Base-by-base conservation (phyloP, 176 grass and related monocot genomes). In the Juncus effusus region DNA sequence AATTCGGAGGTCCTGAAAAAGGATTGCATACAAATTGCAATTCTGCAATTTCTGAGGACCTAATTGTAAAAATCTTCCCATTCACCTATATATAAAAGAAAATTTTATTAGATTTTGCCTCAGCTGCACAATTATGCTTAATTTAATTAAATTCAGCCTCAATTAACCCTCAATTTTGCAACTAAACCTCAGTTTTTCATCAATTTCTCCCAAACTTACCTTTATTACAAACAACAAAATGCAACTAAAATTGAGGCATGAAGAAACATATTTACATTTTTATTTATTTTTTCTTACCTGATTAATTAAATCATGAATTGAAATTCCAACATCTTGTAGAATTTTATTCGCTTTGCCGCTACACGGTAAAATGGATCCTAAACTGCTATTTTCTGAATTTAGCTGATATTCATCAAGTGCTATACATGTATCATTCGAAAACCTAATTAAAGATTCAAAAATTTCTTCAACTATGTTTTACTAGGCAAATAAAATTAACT, bases 11-110 rank as follows among this genome's bases (percentile, higher is more conserved):
- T n/a, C 85, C 88, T 1, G 88, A 60, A 66, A 99, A 99, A 6
- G 94, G 94, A 59, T 93, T 99, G 78, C 94, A 99, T 13, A 99
- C 84, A 60, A 84, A 93, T 56, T 86, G 77, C 73, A 96, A 66
- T 59, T 74, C 90, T 74, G 90, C 65, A 2, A 69, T 1, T 35
- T 72, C 80, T 64, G 77, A 55, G 0, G 80, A 89, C 15, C 88
- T 99, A 13, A 82, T 80, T 3, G 56, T 56, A 63, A 82, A 90
- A 3, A 99, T 93, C 71, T 93, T 91, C 3, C 72, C 74, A 63
- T 90, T 99, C 61, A 99, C 88, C 85, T 91, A 51, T 37, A 68
- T 59, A 64, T 9, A 75, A 38, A 5, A 62, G 3, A 51, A 10
- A 64, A 15, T 51, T 54, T 47, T 9, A 9, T 47, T 47, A 47